Evolutionary conservation across 495 filamentous ascomycete species (phyloP).

Genomic region (Entonaema liquescens): DNA sequence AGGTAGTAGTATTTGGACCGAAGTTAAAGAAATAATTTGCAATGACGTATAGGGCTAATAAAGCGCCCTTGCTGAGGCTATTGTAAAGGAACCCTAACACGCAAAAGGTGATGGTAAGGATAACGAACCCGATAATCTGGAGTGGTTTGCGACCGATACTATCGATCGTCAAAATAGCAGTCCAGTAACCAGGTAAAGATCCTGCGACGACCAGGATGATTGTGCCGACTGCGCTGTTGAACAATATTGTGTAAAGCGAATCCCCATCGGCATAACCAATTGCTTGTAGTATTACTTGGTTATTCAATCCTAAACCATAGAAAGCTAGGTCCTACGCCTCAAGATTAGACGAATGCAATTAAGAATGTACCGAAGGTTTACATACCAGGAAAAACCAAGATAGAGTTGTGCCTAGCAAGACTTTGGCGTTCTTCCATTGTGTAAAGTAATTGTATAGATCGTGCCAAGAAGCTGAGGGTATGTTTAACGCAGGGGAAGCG

Average conservation of each 20-base stretch:
- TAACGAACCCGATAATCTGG: conserved; percentile 76
- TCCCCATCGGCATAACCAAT: conserved; percentile 69
- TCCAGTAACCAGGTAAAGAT: conserved; percentile 82
- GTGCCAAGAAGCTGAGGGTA: conserved; percentile 70
- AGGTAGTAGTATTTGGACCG: conserved; percentile 89
- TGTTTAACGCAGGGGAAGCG: conserved; percentile 55
- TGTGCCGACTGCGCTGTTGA: conserved; percentile 77
- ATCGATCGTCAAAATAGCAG: conserved; percentile 74
- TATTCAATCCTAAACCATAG: conserved; percentile 84
- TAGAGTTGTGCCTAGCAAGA: conserved; percentile 78
- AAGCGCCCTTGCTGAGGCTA: conserved; percentile 56
- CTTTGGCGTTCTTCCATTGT: conserved; percentile 76
- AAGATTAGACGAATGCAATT: conserved; percentile 8
- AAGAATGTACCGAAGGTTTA: conserved; percentile 26
- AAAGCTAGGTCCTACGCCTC: conserved; percentile 64
- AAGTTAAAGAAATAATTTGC: conserved; percentile 75
- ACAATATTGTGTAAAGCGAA: conserved; percentile 72
- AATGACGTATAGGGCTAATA: conserved; percentile 80
- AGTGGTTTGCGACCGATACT: conserved; percentile 81
- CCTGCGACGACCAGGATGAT: conserved; percentile 79
- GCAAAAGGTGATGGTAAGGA: conserved; percentile 76
- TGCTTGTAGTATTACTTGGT: conserved; percentile 69
- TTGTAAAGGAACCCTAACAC: conserved; percentile 76
- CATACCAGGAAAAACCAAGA: conserved; percentile 82
- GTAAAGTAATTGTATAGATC: conserved; percentile 72